phyloP scores from a whole-genome alignment of 2,329 filamentous ascomycete species.

The Sclerotinia glacialis region DNA sequence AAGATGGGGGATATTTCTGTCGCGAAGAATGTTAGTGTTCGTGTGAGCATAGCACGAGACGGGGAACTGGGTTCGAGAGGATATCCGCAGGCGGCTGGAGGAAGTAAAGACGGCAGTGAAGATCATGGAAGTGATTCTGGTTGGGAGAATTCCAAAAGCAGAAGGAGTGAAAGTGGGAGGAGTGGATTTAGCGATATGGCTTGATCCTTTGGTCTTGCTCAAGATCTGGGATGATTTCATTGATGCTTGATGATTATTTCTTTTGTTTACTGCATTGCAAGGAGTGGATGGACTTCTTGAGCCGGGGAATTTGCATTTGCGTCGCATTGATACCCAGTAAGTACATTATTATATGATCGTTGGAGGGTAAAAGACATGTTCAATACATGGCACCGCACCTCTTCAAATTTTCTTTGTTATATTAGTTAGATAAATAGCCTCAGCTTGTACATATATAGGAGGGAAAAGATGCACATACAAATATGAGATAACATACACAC shows the following conservation, averaged over 20 bases:
- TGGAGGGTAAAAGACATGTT: neutral
- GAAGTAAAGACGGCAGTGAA: constrained; percentile 12
- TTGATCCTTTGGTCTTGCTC: constrained; percentile 1
- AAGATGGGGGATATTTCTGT: constrained; percentile 32
- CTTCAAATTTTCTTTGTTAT: neutral
- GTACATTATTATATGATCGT: constrained; percentile 1
- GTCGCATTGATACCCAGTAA: constrained; percentile 8
- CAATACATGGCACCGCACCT: neutral
- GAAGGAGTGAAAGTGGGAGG: constrained; percentile 14
- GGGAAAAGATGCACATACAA: neutral
- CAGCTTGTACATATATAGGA: constrained; percentile 4
- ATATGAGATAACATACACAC: neutral
- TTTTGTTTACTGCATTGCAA: constrained; percentile 16
- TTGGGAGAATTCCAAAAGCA: constrained; percentile 8
- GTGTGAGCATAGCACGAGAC: constrained; percentile 21
- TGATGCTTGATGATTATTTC: constrained; percentile 8
- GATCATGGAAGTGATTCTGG: constrained; percentile 15
- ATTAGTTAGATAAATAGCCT: neutral
- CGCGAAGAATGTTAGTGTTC: constrained; percentile 32
- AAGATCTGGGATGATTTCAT: constrained; percentile 6
- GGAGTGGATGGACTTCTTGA: constrained; percentile 4
- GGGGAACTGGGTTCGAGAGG: neutral
- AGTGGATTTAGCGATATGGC: constrained; percentile 14
- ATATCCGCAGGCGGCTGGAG: neutral
- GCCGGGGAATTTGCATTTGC: neutral